These are phyloP conservation scores for Colletotrichum lindemuthianum DNA, from an alignment of 2,329 filamentous ascomycete genomes.

Conservation along the genomic window DNA sequence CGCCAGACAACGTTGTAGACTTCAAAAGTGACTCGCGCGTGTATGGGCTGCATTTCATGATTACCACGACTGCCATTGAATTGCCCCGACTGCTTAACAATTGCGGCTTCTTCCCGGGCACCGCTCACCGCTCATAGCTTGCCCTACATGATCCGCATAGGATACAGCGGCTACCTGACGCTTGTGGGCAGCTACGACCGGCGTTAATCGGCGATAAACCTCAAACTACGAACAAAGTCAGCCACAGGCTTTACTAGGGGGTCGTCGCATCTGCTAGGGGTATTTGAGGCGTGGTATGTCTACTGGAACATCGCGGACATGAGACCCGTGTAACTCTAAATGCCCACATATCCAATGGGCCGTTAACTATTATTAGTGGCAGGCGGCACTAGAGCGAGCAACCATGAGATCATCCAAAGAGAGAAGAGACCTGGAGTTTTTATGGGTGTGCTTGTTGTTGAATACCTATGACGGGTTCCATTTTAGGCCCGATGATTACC, in stretches of 20 bases:
- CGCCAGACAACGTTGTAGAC: no score
- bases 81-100: conserved; percentile 4
- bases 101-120: not conserved
- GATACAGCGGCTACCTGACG: no score
- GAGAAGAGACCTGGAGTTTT: no score
- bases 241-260: not conserved
- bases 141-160: no score
- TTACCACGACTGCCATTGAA: not conserved
- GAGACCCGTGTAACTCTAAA: conserved; percentile 21
- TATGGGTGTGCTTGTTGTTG: no score
- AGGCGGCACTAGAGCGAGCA: not conserved
- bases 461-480: no score
- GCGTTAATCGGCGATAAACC: conserved; percentile 9
- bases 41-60: no score
- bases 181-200: not conserved
- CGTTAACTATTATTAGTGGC: no score
- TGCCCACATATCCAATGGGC: conserved; percentile 15
- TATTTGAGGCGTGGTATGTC: not conserved
- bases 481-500: no score
- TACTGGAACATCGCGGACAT: conserved; percentile 18
- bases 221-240: conserved; percentile 1
- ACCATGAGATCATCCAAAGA: conserved; percentile 21
- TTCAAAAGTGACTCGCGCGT: no score
- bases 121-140: not conserved
- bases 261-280: no score